Conservation (phyloP, 2,329 filamentous ascomycete species). For the Graphilbum fragrans region DNA sequence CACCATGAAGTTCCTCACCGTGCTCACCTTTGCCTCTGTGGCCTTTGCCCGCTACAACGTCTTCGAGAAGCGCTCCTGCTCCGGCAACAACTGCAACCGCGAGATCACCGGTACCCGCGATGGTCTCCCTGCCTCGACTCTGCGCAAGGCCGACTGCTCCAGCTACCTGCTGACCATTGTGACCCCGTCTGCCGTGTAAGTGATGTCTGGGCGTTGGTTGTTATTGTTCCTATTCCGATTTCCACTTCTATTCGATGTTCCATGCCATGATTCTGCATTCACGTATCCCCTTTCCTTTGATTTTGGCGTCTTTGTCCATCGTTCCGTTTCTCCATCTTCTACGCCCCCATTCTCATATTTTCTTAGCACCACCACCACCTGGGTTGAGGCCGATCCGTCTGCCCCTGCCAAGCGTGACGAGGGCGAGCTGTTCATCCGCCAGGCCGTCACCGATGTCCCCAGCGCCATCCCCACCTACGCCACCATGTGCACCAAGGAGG, state of each 20-base stretch:
- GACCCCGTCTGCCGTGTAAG: conserved; percentile 27
- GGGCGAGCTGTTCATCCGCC: conserved; percentile 15
- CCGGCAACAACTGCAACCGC: conserved; percentile 34
- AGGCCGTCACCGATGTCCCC: conserved; percentile 23
- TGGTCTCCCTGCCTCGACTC: conserved; percentile 26
- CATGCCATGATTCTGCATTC: background rate
- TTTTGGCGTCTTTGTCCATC: too few species aligned
- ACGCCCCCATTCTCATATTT: background rate
- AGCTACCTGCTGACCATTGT: conserved; percentile 25
- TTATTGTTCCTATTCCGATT: background rate
- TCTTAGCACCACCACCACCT: conserved; percentile 7
- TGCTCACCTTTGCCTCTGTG: conserved; percentile 24
- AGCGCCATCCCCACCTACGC: conserved; percentile 26
- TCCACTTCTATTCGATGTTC: background rate
- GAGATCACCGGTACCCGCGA: conserved; percentile 31
- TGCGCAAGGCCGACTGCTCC: conserved; percentile 13
- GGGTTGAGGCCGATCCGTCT: conserved; percentile 1
- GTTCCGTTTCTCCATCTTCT: background rate
- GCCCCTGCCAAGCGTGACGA: conserved; percentile 4
- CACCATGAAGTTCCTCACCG: conserved; percentile 28
- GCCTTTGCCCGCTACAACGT: conserved; percentile 19
- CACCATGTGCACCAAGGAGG: conserved; percentile 20
- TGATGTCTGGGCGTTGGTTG: background rate
- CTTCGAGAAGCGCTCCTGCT: conserved; percentile 22
- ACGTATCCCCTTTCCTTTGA: too few species aligned